Conservation (phyloP, 2,329 filamentous ascomycete genomes). For the Monosporascus sp. region DNA sequence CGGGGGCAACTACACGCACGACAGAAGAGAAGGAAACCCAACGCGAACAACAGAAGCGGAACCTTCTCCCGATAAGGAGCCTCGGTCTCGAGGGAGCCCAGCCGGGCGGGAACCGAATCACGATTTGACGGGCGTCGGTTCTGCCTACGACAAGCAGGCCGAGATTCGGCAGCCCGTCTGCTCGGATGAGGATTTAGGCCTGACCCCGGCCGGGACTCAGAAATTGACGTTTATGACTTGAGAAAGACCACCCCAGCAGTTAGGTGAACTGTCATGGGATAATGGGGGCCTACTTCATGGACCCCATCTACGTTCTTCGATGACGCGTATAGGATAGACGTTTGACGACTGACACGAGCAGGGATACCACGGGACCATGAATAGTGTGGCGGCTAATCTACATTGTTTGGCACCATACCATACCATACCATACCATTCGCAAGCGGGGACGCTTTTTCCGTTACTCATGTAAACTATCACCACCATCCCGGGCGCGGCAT, state of each 20-base stretch:
- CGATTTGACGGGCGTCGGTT: conserved; percentile 16
- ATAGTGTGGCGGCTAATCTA: too few relatives aligned
- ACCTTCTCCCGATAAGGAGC: conserved; percentile 4
- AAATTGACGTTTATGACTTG: conserved; percentile 17
- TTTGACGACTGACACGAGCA: too few relatives aligned
- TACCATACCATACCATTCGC: too few relatives aligned
- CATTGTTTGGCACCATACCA: too few relatives aligned
- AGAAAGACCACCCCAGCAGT: background rate
- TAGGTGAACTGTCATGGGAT: too few relatives aligned
- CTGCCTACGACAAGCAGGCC: conserved; percentile 10
- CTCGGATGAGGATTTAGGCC: conserved; percentile 19
- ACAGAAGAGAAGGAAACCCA: conserved; percentile 13
- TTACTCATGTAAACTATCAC: too few relatives aligned
- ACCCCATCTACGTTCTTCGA: too few relatives aligned
- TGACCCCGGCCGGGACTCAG: conserved; percentile 9
- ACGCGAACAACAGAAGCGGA: conserved; percentile 18
- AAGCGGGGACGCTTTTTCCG: too few relatives aligned
- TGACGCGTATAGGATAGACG: too few relatives aligned
- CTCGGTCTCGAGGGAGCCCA: conserved; percentile 9
- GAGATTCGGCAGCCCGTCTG: conserved; percentile 12
- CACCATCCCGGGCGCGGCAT: too few relatives aligned
- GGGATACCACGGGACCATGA: too few relatives aligned
- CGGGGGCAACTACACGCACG: conserved; percentile 10
- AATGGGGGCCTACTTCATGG: too few relatives aligned
- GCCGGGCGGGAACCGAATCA: background rate